Conservation (phyloP, 2,329 filamentous ascomycete genomes). For the Fusarium buharicum region DNA sequence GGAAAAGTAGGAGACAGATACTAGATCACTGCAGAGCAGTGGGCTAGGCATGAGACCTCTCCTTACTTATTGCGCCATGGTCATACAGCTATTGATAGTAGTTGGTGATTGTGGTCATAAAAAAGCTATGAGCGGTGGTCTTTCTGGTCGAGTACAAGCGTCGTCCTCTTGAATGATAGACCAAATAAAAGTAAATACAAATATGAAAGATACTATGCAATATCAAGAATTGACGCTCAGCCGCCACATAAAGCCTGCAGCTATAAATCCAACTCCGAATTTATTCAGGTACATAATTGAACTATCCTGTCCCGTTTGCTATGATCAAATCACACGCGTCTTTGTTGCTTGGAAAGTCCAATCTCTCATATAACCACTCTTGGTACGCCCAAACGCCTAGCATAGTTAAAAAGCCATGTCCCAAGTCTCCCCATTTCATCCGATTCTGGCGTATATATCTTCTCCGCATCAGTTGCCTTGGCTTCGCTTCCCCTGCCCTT, state of each 20-base stretch:
- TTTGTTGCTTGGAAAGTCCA: constrained; percentile 9
- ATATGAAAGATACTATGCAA: not conserved
- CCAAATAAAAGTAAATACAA: constrained; percentile 9
- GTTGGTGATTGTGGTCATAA: not conserved
- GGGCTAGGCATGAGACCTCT: not conserved
- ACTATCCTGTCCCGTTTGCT: not conserved
- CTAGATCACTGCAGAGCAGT: not conserved
- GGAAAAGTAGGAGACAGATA: not conserved
- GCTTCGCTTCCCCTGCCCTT: constrained; percentile 42
- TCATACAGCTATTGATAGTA: not conserved
- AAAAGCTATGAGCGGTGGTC: not conserved
- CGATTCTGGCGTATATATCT: not conserved
- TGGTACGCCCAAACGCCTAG: constrained; percentile 23
- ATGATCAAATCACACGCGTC: not conserved
- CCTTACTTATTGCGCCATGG: not conserved
- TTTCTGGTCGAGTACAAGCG: not conserved
- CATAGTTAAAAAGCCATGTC: constrained; percentile 2
- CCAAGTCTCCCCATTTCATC: constrained; percentile 1
- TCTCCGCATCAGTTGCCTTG: not conserved
- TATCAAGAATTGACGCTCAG: too few relatives aligned
- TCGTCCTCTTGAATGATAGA: not conserved
- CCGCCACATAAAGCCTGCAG: not conserved
- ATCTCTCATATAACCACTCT: constrained; percentile 10
- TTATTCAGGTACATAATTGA: not conserved
- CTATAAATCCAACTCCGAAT: not conserved